Conservation (phyloP, 305 asterid genomes). For the Fraxinus angustifolia region DNA sequence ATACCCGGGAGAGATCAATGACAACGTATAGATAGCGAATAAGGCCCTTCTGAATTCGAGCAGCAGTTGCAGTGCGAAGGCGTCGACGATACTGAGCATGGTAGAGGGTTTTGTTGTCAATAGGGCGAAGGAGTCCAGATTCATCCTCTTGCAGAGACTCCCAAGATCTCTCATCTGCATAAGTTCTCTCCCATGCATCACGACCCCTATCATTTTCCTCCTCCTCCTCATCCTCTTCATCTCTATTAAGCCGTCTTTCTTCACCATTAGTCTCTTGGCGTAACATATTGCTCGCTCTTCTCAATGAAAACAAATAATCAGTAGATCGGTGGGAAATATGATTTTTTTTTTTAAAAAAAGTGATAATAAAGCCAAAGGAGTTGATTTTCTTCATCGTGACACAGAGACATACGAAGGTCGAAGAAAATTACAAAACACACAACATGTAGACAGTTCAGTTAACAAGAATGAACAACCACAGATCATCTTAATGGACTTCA, state of each 20-base stretch:
- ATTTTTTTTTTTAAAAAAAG: neutral
- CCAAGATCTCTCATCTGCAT: conserved; percentile 95
- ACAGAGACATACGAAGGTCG: neutral
- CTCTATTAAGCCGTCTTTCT: conserved; percentile 42
- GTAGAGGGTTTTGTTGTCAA: conserved; percentile 74
- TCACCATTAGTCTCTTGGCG: conserved; percentile 41
- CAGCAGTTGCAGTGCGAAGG: conserved; percentile 60
- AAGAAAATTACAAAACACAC: neutral
- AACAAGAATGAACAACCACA: neutral
- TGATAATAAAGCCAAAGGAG: neutral
- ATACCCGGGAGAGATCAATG: conserved; percentile 83
- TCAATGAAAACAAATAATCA: neutral
- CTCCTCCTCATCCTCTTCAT: conserved; percentile 76
- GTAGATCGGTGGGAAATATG: neutral
- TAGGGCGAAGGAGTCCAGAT: conserved; percentile 85
- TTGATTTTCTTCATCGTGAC: neutral
- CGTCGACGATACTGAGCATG: conserved; percentile 93
- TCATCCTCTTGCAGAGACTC: conserved; percentile 97
- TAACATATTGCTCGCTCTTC: conserved; percentile 27
- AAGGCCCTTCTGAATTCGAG: conserved; percentile 84
- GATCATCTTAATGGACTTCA: neutral
- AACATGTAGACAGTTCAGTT: neutral
- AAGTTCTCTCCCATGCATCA: conserved; percentile 87
- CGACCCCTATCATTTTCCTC: conserved; percentile 54
- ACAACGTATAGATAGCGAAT: conserved; percentile 77